Evolutionary conservation across 352 stramenopile species (phyloP).

Genomic region (Phytophthora sp.): DNA sequence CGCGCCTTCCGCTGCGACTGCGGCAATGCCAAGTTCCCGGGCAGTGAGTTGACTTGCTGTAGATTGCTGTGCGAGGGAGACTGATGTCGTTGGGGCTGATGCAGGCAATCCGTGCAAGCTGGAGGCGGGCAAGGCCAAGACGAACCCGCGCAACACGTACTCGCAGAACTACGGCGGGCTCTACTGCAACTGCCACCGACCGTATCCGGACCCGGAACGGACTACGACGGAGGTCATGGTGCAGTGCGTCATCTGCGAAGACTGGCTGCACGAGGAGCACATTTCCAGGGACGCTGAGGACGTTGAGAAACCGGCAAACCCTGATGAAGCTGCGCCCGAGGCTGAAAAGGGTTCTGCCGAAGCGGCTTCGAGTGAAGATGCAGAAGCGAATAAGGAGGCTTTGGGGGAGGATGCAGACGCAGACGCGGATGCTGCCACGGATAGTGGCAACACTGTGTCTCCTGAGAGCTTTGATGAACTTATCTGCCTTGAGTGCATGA

Average conservation of each 20-base stretch:
- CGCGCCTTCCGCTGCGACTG: conserved; percentile 77
- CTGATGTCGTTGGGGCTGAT: not conserved
- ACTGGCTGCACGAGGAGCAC: conserved; percentile 82
- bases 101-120: conserved; percentile 59
- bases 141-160: conserved; percentile 69
- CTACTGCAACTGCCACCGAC: conserved; percentile 78
- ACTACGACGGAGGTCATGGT: conserved; percentile 74
- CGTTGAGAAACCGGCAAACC: not conserved
- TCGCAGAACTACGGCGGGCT: conserved; percentile 74
- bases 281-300: conserved; percentile 35
- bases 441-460: conserved; percentile 2
- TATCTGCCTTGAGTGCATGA: conserved; percentile 70
- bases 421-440: conserved; percentile 1
- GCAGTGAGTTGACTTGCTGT: conserved; percentile 19
- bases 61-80: not conserved
- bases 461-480: conserved; percentile 67
- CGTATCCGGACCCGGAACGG: conserved; percentile 77
- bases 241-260: conserved; percentile 79
- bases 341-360: conserved; percentile 1
- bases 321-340: not conserved
- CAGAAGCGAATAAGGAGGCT: conserved; percentile 13
- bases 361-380: not conserved
- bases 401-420: not conserved
- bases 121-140: conserved; percentile 49
- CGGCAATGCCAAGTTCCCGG: conserved; percentile 67